These are phyloP conservation scores for Solanum ahanhuiri DNA, from an alignment of 257 asterid genomes.

Conservation along the genomic window DNA sequence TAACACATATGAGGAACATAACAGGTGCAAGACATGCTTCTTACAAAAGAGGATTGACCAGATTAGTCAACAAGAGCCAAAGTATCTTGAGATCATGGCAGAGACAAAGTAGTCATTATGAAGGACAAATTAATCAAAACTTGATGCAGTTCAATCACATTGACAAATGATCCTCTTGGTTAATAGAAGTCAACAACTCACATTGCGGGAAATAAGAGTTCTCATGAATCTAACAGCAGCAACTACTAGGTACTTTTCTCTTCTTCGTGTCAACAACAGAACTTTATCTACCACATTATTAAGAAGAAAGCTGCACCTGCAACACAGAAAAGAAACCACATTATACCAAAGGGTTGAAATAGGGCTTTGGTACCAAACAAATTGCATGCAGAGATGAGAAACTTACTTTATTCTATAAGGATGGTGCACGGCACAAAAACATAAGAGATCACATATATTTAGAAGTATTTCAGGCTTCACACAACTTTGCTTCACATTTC, in stretches of 20 bases:
- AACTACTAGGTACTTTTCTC: constrained; percentile 82
- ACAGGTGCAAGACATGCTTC: not conserved
- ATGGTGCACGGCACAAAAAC: constrained; percentile 92
- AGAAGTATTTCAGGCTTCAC: constrained; percentile 81
- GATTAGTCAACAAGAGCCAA: not conserved
- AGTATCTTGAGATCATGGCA: not conserved
- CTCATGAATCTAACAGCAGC: constrained; percentile 88
- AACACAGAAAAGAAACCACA: constrained; percentile 1
- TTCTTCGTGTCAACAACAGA: constrained; percentile 68
- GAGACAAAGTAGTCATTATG: not conserved
- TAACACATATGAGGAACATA: not conserved
- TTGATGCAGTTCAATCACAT: not conserved
- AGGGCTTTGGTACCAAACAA: not conserved
- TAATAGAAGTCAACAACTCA: constrained; percentile 31
- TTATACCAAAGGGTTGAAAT: not conserved
- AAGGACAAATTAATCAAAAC: not conserved
- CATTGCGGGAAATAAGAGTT: constrained; percentile 80
- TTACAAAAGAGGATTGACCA: not conserved
- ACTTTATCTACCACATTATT: constrained; percentile 80
- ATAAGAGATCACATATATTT: constrained; percentile 82
- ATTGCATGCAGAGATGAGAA: constrained; percentile 1
- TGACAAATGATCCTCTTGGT: not conserved
- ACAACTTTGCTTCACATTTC: constrained; percentile 28
- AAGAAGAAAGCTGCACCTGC: constrained; percentile 86
- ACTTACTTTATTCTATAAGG: constrained; percentile 81